A percentile compares a stretch with the other conserved stretches of the same genome.
These are phyloP conservation scores for Pterocarpus santalinus DNA, from an alignment of 306 rosid genomes.

Conservation along the genomic window DNA sequence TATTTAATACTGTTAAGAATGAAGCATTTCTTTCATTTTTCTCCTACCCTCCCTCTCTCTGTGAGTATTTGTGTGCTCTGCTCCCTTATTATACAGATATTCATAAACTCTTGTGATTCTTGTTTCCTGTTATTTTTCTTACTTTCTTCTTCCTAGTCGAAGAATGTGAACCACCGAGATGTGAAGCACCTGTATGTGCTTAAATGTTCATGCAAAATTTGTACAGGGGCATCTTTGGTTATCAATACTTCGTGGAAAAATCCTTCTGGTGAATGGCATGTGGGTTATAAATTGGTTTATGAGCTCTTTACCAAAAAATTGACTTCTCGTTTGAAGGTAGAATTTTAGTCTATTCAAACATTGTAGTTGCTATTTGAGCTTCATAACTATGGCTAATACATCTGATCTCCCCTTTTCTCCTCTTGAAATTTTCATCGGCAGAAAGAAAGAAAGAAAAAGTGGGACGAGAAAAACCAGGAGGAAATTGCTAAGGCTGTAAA, in stretches of 20 bases:
- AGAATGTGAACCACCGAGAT: constrained; percentile 19
- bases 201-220: constrained; percentile 45
- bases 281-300: constrained; percentile 86
- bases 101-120: constrained; percentile 25
- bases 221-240: constrained; percentile 76
- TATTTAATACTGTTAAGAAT: constrained; percentile 7
- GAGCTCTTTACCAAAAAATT: constrained; percentile 79
- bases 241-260: constrained; percentile 86
- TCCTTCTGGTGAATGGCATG: constrained; percentile 97
- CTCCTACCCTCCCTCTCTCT: neutral
- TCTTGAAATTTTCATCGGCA: constrained; percentile 50
- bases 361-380: constrained; percentile 29
- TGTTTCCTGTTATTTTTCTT: constrained; percentile 32
- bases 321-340: constrained; percentile 92
- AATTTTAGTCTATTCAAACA: constrained; percentile 37
- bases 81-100: constrained; percentile 23
- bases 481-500: constrained; percentile 83
- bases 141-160: constrained; percentile 11
- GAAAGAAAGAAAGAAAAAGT: constrained; percentile 88
- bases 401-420: constrained; percentile 28
- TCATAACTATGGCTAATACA: constrained; percentile 26
- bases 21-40: constrained; percentile 28
- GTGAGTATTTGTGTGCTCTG: neutral
- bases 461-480: constrained; percentile 92
- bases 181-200: constrained; percentile 43